These are phyloP conservation scores for Neurospora sp. DNA, from an alignment of 2,329 filamentous ascomycete species.

Conservation along the genomic window DNA sequence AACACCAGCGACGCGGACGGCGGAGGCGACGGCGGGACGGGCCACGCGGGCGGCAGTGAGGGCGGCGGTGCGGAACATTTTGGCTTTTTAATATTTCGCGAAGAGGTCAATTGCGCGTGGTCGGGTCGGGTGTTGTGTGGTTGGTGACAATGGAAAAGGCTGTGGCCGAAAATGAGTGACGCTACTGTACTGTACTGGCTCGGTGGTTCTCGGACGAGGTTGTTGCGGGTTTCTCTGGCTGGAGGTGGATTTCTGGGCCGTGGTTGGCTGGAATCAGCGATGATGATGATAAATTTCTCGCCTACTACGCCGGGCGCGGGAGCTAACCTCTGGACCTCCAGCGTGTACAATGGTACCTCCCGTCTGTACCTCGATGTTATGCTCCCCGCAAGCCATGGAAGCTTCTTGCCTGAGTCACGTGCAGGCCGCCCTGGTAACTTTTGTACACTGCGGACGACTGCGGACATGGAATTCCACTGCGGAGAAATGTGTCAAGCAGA, in stretches of 20 bases:
- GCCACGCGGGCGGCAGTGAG: conserved; percentile 60
- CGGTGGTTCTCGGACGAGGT: neutral
- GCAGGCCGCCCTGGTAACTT: neutral
- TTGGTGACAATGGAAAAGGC: conserved; percentile 4
- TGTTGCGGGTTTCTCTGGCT: neutral
- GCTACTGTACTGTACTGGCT: neutral
- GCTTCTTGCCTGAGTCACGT: neutral
- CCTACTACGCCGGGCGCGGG: neutral
- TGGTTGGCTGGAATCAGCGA: conserved; percentile 2
- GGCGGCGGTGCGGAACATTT: conserved; percentile 84
- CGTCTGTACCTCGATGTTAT: neutral
- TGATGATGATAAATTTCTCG: conserved; percentile 9
- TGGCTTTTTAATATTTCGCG: neutral
- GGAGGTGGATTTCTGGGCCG: neutral
- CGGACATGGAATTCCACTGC: neutral
- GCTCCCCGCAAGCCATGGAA: neutral
- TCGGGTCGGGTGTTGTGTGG: neutral
- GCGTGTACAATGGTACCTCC: neutral
- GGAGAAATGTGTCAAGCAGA: neutral
- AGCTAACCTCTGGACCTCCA: neutral
- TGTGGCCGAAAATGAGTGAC: neutral
- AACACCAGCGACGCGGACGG: conserved; percentile 47
- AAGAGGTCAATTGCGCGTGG: neutral
- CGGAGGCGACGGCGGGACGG: conserved; percentile 40
- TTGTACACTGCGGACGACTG: neutral